Evolutionary conservation across 192 early-diverging fungal species (phyloP), one percentile per base, ranked within the genome.

Genomic region (Coemansia sp.): DNA sequence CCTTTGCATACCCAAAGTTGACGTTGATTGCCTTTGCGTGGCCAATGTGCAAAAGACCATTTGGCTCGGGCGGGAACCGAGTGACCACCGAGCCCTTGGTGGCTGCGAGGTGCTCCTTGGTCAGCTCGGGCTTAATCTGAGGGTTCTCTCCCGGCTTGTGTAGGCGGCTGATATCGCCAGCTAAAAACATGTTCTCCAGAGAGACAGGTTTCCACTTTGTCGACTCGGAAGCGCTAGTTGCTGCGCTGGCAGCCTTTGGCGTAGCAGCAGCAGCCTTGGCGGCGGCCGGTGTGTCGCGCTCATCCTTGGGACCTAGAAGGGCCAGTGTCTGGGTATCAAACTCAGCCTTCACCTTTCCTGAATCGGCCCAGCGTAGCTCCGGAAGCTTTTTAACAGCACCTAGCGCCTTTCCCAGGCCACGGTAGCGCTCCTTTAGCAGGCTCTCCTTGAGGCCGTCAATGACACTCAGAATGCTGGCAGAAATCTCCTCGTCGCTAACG

Each of bases 21-120:
- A 98, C 88, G 74, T 99, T 99, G 83, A 99, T 97, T 38, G 96
- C 98, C 81, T 99, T 99, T 60, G 95, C 94, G 70, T 99, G 98
- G 53, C 98, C 96, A 78, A 99, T 98, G 75, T 99, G 96, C 50
- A 98, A 83, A 82, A 88, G 97, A 21, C 98, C 96, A 73, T 99
- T 98, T 54, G 98, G 98, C 84, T 98, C 98, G 55, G 98, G 98
- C 21, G 98, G 98, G 83, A 99, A 99, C 36, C 98, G 94, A 12
- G 98, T 99, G 15, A 98, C 64, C 12, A 98, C 97, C 65, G 87
- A 87, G 15, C 93, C 93, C 38, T 89, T 89, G 1, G 98, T 98
- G 6, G 87, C 87, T 53, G 88, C 86, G 32, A 99, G 82, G 69
- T 99, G 98, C 74, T 88, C 86, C 26, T 83, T 83, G 87, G 93